Evolutionary conservation across 441 rosid genomes (phyloP).

Genomic region (California macrophylla): DNA sequence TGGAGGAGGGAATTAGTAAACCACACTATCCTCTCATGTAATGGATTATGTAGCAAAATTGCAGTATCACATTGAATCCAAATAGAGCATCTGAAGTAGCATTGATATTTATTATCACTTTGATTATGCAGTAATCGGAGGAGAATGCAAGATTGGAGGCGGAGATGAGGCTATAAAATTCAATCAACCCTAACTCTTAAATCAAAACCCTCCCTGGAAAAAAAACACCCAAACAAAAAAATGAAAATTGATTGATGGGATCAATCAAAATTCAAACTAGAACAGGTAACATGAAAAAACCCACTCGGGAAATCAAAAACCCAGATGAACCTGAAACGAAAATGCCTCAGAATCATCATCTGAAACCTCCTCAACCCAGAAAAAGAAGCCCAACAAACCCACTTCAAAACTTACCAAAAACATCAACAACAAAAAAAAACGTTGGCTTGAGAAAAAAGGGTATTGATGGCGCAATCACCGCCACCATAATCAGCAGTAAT

Average conservation of each 20-base stretch:
- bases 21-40: neutral
- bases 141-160: slow-evolving; percentile 1
- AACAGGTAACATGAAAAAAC: neutral
- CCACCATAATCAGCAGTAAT: neutral
- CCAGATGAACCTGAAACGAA: neutral
- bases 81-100: neutral
- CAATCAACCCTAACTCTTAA: slow-evolving; percentile 4
- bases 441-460: neutral
- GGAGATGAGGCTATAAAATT: neutral
- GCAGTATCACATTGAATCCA: neutral
- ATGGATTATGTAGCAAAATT: neutral
- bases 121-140: neutral
- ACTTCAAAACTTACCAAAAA: neutral
- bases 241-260: slow-evolving; percentile 4
- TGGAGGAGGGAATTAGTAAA: neutral
- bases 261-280: neutral
- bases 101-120: neutral
- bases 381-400: neutral
- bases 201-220: neutral
- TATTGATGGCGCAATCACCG: neutral
- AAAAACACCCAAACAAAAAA: neutral
- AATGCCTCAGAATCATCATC: neutral
- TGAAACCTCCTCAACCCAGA: slow-evolving; percentile 1
- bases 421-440: neutral
- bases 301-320: slow-evolving; percentile 2